These are phyloP conservation scores for Alternaria brassicae DNA, from an alignment of 2,329 filamentous ascomycete genomes.

Conservation along the genomic window DNA sequence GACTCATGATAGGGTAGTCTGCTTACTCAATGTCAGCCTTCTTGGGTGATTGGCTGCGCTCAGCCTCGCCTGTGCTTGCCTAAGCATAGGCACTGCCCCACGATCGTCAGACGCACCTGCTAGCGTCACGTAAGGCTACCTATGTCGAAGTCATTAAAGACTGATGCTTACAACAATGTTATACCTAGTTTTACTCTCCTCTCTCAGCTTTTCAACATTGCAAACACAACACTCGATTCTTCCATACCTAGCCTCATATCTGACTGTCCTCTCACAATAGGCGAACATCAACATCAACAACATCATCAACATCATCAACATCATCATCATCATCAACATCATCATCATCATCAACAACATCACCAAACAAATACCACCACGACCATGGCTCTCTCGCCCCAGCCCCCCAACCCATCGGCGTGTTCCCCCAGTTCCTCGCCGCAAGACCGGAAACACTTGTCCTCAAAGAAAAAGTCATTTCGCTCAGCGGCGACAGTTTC, in stretches of 20 bases:
- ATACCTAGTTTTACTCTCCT: not conserved
- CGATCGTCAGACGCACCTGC: not conserved
- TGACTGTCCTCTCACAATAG: not conserved
- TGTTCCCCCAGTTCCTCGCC: conserved; percentile 41
- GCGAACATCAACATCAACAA: not conserved
- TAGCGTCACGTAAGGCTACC: conserved; percentile 6
- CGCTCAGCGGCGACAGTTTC: conserved; percentile 69
- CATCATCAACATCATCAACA: not conserved
- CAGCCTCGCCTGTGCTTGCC: conserved; percentile 4
- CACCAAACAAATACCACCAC: conserved; percentile 6
- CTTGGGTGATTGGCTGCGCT: not conserved
- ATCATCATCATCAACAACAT: not conserved
- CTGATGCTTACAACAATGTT: not conserved
- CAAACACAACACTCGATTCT: not conserved
- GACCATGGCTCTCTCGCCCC: conserved; percentile 25
- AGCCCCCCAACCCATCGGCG: conserved; percentile 31
- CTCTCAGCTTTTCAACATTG: not conserved
- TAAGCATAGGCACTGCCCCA: conserved; percentile 7
- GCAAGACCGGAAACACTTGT: conserved; percentile 56
- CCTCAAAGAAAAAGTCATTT: conserved; percentile 68
- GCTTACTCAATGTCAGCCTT: not conserved
- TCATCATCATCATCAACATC: no score
- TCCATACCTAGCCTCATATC: not conserved
- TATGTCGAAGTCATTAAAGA: not conserved
- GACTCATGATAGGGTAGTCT: not conserved